phyloP scores from a whole-genome alignment of 2,329 filamentous ascomycete genomes.

The Ophiostoma montium region DNA sequence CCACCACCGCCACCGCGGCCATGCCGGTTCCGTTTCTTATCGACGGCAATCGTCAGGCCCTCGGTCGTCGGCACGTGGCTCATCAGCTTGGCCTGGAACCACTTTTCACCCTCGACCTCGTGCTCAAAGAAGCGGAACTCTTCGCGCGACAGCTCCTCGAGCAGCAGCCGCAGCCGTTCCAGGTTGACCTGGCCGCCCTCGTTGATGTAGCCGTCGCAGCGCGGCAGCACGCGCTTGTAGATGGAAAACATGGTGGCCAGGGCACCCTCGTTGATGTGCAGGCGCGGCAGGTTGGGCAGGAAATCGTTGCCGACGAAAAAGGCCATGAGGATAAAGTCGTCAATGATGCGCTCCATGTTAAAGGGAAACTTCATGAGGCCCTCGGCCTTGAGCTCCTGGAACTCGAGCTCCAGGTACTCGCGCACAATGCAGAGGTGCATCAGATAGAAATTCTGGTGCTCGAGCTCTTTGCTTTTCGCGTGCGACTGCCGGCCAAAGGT shows the following conservation, averaged over 20 bases:
- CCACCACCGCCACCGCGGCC: neutral
- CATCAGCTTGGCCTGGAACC: slow-evolving; percentile 78
- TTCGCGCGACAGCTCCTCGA: slow-evolving; percentile 75
- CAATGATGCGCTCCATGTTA: slow-evolving; percentile 91
- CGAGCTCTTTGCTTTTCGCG: slow-evolving; percentile 85
- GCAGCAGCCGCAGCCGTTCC: slow-evolving; percentile 57
- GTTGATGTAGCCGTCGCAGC: slow-evolving; percentile 89
- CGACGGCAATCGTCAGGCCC: slow-evolving; percentile 20
- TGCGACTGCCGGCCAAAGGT: slow-evolving; percentile 85
- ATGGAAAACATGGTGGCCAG: slow-evolving; percentile 94
- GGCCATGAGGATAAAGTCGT: slow-evolving; percentile 98
- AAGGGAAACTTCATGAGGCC: slow-evolving; percentile 63
- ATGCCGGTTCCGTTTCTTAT: slow-evolving; percentile 8
- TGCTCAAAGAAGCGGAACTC: slow-evolving; percentile 88
- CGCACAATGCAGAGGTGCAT: slow-evolving; percentile 95
- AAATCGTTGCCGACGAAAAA: slow-evolving; percentile 99
- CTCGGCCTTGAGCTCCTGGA: slow-evolving; percentile 74
- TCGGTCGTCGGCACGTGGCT: slow-evolving; percentile 41
- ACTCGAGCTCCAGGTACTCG: slow-evolving; percentile 93
- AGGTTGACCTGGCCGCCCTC: slow-evolving; percentile 88
- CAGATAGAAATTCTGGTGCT: slow-evolving; percentile 97
- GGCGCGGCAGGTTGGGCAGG: slow-evolving; percentile 83
- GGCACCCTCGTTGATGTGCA: slow-evolving; percentile 97
- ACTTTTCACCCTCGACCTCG: slow-evolving; percentile 76
- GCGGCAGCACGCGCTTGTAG: slow-evolving; percentile 81